A percentile compares a stretch with the other conserved stretches of the same genome.
Evolutionary conservation across 2,329 filamentous ascomycete genomes (phyloP).

Genomic region (Fusarium subglutinans): DNA sequence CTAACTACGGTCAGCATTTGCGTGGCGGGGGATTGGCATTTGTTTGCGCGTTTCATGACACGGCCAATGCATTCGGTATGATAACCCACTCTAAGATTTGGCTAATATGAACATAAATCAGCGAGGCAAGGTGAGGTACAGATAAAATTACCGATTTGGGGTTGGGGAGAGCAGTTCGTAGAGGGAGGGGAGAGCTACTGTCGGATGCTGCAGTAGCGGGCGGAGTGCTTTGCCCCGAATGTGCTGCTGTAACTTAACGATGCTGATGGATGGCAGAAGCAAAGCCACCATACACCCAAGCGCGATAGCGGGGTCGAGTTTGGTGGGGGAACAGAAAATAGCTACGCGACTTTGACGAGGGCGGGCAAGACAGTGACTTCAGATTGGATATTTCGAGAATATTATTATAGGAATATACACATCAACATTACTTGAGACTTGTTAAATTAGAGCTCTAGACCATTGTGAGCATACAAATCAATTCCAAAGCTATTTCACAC

Average conservation of each 20-base stretch:
- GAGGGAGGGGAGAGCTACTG: constrained; percentile 34
- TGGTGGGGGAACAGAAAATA: constrained; percentile 31
- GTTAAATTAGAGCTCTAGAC: fast-evolving
- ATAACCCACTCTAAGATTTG: constrained; percentile 14
- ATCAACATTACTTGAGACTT: fast-evolving
- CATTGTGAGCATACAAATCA: background rate
- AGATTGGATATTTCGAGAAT: background rate
- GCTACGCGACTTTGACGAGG: constrained; percentile 27
- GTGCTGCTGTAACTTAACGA: constrained; percentile 22
- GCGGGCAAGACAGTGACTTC: constrained; percentile 19
- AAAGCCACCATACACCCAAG: constrained; percentile 22
- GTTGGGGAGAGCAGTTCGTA: constrained; percentile 28
- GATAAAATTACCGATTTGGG: constrained; percentile 14
- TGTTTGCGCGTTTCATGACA: background rate
- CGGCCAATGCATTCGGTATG: background rate
- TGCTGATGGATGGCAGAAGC: constrained; percentile 15
- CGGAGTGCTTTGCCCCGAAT: constrained; percentile 42
- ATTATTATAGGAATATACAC: background rate
- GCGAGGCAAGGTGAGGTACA: background rate
- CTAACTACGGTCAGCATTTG: constrained; percentile 13
- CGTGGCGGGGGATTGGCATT: constrained; percentile 4
- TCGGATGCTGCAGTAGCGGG: constrained; percentile 40
- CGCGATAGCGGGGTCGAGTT: constrained; percentile 34
- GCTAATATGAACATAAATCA: constrained; percentile 13
- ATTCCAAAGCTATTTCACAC: background rate